phyloP scores from a whole-genome alignment of 441 rosid species.

The Sinapis alba region DNA sequence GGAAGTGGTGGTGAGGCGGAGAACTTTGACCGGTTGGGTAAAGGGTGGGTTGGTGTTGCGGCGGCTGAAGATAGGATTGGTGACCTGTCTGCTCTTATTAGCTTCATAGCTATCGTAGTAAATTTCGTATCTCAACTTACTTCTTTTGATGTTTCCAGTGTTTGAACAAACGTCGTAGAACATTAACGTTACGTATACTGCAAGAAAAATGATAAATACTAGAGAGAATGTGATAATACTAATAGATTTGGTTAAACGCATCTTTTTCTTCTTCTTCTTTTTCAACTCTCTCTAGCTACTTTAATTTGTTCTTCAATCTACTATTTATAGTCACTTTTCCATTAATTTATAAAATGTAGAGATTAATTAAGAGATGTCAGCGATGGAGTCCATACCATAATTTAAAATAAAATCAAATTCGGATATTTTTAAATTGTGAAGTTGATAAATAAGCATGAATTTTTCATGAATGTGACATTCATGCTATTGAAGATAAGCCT shows the following conservation, averaged over 20 bases:
- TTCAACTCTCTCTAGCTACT: too few species aligned
- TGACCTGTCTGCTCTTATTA: constrained; percentile 14
- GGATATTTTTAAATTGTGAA: neutral
- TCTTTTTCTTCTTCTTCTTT: constrained; percentile 14
- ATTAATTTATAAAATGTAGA: neutral
- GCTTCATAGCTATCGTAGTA: neutral
- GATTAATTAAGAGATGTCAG: neutral
- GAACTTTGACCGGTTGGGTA: constrained; percentile 20
- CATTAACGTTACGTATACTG: constrained; percentile 23
- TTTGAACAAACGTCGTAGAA: neutral
- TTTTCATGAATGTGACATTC: neutral
- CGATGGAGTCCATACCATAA: neutral
- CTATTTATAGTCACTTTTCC: too few species aligned
- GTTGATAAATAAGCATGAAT: neutral
- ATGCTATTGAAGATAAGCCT: too few species aligned
- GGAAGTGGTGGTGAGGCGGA: constrained; percentile 13
- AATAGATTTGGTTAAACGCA: neutral
- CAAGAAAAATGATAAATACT: constrained; percentile 21
- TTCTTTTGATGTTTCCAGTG: constrained; percentile 7
- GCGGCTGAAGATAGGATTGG: constrained; percentile 24
- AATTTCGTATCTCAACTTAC: constrained; percentile 10
- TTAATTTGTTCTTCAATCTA: too few species aligned
- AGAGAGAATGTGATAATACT: neutral
- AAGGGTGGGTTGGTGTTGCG: constrained; percentile 15
- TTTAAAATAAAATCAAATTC: neutral